Conservation (phyloP, 352 stramenopile species). For the Pythium aquatile region DNA sequence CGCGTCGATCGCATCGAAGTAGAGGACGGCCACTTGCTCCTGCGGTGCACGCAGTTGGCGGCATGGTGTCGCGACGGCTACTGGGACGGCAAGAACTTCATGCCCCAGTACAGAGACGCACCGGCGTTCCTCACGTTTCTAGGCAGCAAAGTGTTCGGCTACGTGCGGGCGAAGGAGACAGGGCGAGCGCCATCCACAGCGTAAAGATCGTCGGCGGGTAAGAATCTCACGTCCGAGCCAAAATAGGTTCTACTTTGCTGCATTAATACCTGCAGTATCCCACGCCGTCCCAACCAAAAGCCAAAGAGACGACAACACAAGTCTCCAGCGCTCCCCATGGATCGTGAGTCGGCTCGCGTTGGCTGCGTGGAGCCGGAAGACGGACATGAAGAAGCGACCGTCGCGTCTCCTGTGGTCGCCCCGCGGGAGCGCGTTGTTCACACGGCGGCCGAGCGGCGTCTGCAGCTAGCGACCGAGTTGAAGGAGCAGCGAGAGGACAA, state of each 20-base stretch:
- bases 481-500: constrained; percentile 23
- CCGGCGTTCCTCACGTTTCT: constrained; percentile 80
- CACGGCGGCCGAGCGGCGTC: constrained; percentile 6
- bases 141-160: constrained; percentile 74
- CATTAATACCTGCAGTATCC: not conserved
- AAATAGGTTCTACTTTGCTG: not conserved
- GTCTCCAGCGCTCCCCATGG: not conserved
- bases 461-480: constrained; percentile 13
- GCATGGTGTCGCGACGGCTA: constrained; percentile 59
- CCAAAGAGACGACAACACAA: not conserved
- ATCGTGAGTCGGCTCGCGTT: not conserved
- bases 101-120: constrained; percentile 30
- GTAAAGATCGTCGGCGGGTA: not conserved
- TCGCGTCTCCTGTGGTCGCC: not conserved
- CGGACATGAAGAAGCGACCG: not conserved
- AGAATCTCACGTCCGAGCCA: not conserved
- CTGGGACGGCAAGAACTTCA: constrained; percentile 83
- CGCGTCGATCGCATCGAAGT: constrained; percentile 61
- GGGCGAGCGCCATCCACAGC: not conserved
- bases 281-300: not conserved
- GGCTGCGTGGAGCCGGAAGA: not conserved
- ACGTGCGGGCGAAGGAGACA: constrained; percentile 32
- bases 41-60: constrained; percentile 66
- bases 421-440: not conserved
- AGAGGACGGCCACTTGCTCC: constrained; percentile 68